phyloP scores from a whole-genome alignment of 2,329 filamentous ascomycete genomes.

The Paraconiothyrium brasiliense region DNA sequence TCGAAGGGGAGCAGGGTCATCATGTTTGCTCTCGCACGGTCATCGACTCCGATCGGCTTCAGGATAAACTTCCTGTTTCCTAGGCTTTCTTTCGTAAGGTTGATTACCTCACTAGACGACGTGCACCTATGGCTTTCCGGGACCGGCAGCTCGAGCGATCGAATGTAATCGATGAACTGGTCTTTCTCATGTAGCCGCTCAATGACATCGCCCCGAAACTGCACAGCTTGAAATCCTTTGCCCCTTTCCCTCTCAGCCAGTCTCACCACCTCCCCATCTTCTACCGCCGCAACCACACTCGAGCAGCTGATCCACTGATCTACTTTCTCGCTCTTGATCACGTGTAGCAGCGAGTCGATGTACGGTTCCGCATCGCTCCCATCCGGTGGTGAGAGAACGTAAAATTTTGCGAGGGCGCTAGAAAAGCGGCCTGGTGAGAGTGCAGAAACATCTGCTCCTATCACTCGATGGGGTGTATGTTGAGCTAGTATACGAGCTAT shows the following conservation, averaged over 20 bases:
- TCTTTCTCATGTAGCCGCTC: constrained; percentile 71
- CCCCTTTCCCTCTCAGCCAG: constrained; percentile 44
- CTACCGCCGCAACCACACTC: constrained; percentile 70
- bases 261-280: constrained; percentile 70
- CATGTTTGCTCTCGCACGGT: constrained; percentile 68
- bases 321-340: constrained; percentile 68
- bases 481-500: constrained; percentile 72
- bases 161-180: constrained; percentile 69
- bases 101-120: constrained; percentile 62
- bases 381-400: constrained; percentile 54
- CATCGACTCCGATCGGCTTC: constrained; percentile 72
- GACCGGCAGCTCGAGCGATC: constrained; percentile 52
- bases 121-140: constrained; percentile 62
- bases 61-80: constrained; percentile 66
- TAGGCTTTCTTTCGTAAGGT: constrained; percentile 47
- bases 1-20: constrained; percentile 68
- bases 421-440: constrained; percentile 63
- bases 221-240: constrained; percentile 69
- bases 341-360: constrained; percentile 63
- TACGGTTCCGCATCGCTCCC: constrained; percentile 60
- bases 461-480: constrained; percentile 71
- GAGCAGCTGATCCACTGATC: constrained; percentile 80
- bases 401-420: constrained; percentile 63
- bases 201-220: constrained; percentile 68
- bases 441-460: constrained; percentile 71